Conservation (phyloP, 345 rosid species). For the Raphanus sativus region DNA sequence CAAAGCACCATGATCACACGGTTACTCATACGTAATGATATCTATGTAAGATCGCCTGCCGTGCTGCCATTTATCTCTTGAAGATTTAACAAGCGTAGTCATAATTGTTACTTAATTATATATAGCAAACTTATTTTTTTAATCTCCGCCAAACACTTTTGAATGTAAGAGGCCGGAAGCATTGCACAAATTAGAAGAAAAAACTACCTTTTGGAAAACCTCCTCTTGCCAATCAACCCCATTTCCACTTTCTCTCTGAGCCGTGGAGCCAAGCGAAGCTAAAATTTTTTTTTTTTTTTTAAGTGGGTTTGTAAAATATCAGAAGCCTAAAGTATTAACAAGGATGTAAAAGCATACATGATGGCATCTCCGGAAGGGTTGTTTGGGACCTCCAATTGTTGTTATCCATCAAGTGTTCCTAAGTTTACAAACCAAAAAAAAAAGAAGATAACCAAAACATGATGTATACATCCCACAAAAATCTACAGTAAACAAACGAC, state of each 20-base stretch:
- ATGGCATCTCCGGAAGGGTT: conserved; percentile 66
- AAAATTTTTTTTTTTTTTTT: too few relatives aligned
- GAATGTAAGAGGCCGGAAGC: neutral
- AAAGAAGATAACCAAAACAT: neutral
- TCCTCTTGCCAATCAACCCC: conserved; percentile 96
- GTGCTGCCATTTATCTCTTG: conserved; percentile 8
- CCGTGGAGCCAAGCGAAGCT: conserved; percentile 77
- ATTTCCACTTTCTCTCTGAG: conserved; percentile 63
- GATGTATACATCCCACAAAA: neutral
- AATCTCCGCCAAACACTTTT: neutral
- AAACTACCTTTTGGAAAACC: conserved; percentile 70
- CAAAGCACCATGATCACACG: conserved; percentile 10
- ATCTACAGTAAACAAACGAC: too few relatives aligned
- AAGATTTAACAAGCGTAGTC: conserved; percentile 14
- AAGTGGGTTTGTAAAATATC: conserved; percentile 6
- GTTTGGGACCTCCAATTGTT: conserved; percentile 24
- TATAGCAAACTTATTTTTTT: neutral
- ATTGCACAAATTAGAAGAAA: neutral
- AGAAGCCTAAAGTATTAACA: conserved; percentile 14
- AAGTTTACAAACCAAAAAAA: neutral
- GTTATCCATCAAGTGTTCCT: neutral
- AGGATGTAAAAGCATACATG: conserved; percentile 56
- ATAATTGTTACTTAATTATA: conserved; percentile 6
- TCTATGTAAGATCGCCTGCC: neutral
- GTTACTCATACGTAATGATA: conserved; percentile 9